phyloP scores from a whole-genome alignment of 257 asterid genomes.

The Dorcoceras hygrometricum region DNA sequence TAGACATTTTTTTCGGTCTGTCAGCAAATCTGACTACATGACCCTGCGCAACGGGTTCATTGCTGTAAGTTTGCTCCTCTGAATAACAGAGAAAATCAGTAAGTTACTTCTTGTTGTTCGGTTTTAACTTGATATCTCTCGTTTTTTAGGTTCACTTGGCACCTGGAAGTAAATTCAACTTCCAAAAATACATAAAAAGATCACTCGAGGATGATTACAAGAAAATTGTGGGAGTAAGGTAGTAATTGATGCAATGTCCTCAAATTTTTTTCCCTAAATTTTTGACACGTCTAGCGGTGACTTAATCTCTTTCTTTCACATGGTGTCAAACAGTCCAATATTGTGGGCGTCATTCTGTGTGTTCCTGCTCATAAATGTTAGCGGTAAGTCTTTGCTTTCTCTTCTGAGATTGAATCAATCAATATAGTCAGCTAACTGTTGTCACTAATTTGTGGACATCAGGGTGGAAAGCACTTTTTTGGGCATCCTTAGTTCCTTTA shows the following conservation, averaged over 20 bases:
- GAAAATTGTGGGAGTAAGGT: conserved; percentile 95
- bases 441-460: conserved; percentile 6
- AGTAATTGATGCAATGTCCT: conserved; percentile 10
- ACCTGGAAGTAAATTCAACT: conserved; percentile 93
- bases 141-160: conserved; percentile 79
- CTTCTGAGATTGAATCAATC: not conserved
- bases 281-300: conserved; percentile 7
- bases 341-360: conserved; percentile 83
- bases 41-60: conserved; percentile 94
- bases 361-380: conserved; percentile 81
- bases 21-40: conserved; percentile 85
- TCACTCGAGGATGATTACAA: conserved; percentile 92
- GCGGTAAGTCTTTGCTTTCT: conserved; percentile 43
- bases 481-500: conserved; percentile 87
- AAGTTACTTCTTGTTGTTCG: not conserved
- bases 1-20: conserved; percentile 82
- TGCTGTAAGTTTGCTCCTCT: conserved; percentile 47
- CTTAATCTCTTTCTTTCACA: conserved; percentile 17
- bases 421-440: conserved; percentile 3
- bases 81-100: not conserved
- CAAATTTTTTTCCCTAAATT: not conserved
- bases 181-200: conserved; percentile 90
- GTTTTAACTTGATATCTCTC: not conserved
- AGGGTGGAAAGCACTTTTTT: conserved; percentile 88
- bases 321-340: conserved; percentile 61